Evolutionary conservation across 2,329 filamentous ascomycete species (phyloP).

Genomic region (Alternaria ventricosa): DNA sequence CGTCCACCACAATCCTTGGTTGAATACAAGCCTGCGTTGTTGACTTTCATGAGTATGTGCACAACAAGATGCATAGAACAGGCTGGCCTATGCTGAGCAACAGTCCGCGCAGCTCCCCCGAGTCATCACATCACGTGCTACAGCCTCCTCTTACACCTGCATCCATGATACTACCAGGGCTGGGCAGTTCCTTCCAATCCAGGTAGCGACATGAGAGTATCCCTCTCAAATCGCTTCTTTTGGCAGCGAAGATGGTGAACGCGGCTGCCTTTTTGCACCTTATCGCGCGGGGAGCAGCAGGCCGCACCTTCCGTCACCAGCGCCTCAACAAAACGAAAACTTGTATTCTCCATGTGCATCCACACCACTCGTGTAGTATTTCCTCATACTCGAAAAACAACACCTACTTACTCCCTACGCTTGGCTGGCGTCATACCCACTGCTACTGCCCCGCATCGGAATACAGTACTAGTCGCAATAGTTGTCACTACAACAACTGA

Average conservation of each 20-base stretch:
- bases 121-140: background rate
- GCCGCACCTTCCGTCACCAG: slow-evolving; percentile 14
- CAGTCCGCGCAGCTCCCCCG: background rate
- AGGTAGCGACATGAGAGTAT: background rate
- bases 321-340: slow-evolving; percentile 13
- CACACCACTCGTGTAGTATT: background rate
- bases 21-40: background rate
- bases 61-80: background rate
- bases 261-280: background rate
- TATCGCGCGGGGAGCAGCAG: slow-evolving; percentile 4
- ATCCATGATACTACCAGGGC: background rate
- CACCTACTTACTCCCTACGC: background rate
- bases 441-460: background rate
- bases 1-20: background rate
- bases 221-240: background rate
- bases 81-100: background rate
- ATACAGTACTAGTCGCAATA: background rate
- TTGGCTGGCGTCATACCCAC: slow-evolving; percentile 3
- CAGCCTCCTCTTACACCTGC: background rate
- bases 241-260: background rate
- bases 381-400: background rate
- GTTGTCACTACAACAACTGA: background rate
- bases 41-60: background rate
- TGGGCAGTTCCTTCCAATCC: background rate
- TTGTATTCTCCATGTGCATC: background rate